Percentiles rank a stretch among this genome's conserved stretches.
phyloP scores from a whole-genome alignment of 2,329 filamentous ascomycete species.

The Plenodomus lindquistii region DNA sequence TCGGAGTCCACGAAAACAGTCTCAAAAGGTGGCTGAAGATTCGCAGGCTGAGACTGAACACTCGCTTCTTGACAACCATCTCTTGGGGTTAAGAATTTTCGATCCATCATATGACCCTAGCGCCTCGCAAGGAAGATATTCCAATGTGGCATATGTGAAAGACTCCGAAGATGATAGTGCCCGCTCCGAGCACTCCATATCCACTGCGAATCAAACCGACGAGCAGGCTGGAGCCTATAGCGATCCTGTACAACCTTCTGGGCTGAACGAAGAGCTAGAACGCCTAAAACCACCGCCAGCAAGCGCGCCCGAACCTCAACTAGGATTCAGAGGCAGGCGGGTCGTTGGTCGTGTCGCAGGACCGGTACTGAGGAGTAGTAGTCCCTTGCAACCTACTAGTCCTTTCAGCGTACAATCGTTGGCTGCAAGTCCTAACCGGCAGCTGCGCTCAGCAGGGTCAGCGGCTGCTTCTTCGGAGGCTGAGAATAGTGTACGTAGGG shows the following conservation, averaged over 20 bases:
- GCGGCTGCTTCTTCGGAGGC: conserved; percentile 4
- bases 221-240: conserved; percentile 14
- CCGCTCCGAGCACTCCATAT: conserved; percentile 34
- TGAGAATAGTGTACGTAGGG: conserved; percentile 14
- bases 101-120: conserved; percentile 30
- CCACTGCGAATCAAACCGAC: conserved; percentile 29
- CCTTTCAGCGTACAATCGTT: conserved; percentile 2
- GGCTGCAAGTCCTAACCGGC: conserved; percentile 9
- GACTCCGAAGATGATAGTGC: conserved; percentile 38
- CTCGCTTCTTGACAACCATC: background rate
- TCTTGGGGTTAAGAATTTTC: conserved; percentile 1
- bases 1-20: conserved; percentile 15
- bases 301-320: conserved; percentile 7
- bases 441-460: conserved; percentile 7
- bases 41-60: background rate
- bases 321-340: conserved; percentile 3
- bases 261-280: background rate
- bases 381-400: conserved; percentile 4
- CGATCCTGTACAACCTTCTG: conserved; percentile 11
- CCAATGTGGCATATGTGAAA: conserved; percentile 30
- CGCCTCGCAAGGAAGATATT: conserved; percentile 24
- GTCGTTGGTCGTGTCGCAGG: background rate
- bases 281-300: conserved; percentile 7
- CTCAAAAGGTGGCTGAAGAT: conserved; percentile 12
- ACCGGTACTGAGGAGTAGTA: conserved; percentile 1